A percentile compares a stretch with the other conserved stretches of the same genome.
Evolutionary conservation across 78 protist species (phyloP).

Genomic region (Dictyostelium capitatum): DNA sequence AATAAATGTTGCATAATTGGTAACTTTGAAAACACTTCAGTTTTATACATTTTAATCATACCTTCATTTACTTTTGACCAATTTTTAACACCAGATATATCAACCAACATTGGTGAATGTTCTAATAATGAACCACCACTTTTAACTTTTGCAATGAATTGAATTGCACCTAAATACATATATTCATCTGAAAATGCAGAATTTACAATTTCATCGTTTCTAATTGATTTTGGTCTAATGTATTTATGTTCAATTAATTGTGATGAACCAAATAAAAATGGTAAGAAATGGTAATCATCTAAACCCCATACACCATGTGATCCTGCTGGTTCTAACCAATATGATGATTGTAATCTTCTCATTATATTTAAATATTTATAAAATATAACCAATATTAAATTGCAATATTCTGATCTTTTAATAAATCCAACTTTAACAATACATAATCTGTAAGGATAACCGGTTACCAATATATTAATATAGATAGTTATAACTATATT

Average conservation of each 20-base stretch:
- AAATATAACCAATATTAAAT: constrained; percentile 51
- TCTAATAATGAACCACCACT: constrained; percentile 85
- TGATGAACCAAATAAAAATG: constrained; percentile 94
- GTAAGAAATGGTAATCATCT: constrained; percentile 97
- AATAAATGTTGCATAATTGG: constrained; percentile 94
- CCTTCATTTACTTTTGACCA: constrained; percentile 90
- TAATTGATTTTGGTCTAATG: constrained; percentile 76
- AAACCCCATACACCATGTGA: constrained; percentile 99
- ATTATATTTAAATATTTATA: constrained; percentile 87
- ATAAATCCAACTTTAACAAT: constrained; percentile 56
- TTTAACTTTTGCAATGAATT: constrained; percentile 82
- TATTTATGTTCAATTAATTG: constrained; percentile 89
- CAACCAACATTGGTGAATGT: constrained; percentile 91
- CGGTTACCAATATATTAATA: background rate
- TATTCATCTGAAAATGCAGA: constrained; percentile 54
- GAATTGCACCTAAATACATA: constrained; percentile 82
- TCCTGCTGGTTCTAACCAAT: constrained; percentile 98
- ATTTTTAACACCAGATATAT: constrained; percentile 81
- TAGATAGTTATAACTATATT: background rate
- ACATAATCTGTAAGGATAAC: background rate
- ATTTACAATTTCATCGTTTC: constrained; percentile 29
- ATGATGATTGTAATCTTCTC: constrained; percentile 86
- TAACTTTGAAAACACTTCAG: constrained; percentile 89
- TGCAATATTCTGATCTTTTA: constrained; percentile 20
- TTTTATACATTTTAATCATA: constrained; percentile 92